phyloP scores from a whole-genome alignment of 164 flowering plant species.

The Chloranthus sessilifolius region DNA sequence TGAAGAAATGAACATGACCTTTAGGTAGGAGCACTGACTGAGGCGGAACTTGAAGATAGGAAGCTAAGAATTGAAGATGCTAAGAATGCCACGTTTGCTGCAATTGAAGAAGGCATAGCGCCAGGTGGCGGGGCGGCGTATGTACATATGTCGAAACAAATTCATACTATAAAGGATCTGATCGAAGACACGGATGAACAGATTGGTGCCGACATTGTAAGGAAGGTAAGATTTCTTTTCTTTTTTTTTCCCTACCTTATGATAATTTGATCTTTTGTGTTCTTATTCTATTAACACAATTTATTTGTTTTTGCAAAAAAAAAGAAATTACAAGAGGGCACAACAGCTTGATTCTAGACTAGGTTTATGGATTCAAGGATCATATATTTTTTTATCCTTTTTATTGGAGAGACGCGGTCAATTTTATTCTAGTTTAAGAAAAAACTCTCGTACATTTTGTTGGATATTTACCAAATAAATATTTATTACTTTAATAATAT shows the following conservation, averaged over 20 bases:
- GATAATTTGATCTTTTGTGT: neutral
- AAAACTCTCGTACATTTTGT: too few species aligned
- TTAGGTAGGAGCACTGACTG: constrained; percentile 94
- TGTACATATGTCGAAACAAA: constrained; percentile 59
- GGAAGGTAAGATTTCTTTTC: constrained; percentile 36
- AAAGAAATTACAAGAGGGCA: too few species aligned
- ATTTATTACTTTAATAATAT: too few species aligned
- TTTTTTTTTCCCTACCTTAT: neutral
- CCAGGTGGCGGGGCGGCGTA: constrained; percentile 92
- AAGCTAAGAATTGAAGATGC: constrained; percentile 95
- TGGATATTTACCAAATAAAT: too few species aligned
- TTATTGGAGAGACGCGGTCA: too few species aligned
- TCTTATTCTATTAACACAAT: too few species aligned
- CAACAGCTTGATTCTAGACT: too few species aligned
- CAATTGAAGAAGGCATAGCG: constrained; percentile 87
- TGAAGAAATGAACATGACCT: constrained; percentile 18
- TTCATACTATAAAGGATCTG: constrained; percentile 42
- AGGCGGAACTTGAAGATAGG: constrained; percentile 82
- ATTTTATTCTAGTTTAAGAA: too few species aligned
- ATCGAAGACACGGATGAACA: constrained; percentile 66
- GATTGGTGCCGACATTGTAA: constrained; percentile 77
- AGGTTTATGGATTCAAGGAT: too few species aligned
- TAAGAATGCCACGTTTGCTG: constrained; percentile 87
- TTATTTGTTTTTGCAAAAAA: too few species aligned
- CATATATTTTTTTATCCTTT: too few species aligned